Percentiles rank a stretch among this genome's conserved stretches.
Conservation (phyloP, 768 basidiomycete genomes). For the Podaxis carcinomalis region DNA sequence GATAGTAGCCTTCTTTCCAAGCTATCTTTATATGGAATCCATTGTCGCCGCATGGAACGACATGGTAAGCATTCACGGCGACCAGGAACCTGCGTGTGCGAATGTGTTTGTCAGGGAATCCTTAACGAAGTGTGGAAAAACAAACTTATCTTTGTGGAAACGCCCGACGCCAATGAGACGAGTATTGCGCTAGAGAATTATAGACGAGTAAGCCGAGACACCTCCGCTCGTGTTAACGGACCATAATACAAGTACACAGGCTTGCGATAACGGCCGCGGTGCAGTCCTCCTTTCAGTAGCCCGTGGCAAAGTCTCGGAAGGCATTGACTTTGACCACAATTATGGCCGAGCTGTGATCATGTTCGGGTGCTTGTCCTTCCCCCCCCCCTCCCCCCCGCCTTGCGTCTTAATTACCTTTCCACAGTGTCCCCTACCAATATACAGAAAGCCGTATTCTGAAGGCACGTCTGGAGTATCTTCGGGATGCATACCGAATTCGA, state of each 20-base stretch:
- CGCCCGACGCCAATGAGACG: slow-evolving; percentile 98
- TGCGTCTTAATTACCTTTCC: slow-evolving; percentile 13
- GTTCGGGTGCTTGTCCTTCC: slow-evolving; percentile 72
- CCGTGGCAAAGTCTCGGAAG: slow-evolving; percentile 98
- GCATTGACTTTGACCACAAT: slow-evolving; percentile 99
- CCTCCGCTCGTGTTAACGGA: slow-evolving; percentile 7
- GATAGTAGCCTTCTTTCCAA: slow-evolving; percentile 98
- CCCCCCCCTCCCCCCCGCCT: slow-evolving; percentile 3
- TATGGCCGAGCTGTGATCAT: slow-evolving; percentile 99
- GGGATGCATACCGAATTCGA: slow-evolving; percentile 97
- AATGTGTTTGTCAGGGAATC: slow-evolving; percentile 65
- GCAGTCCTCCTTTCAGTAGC: slow-evolving; percentile 96
- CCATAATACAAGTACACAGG: slow-evolving; percentile 40
- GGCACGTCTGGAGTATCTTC: slow-evolving; percentile 93
- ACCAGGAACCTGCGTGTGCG: neutral
- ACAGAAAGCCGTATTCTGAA: slow-evolving; percentile 97
- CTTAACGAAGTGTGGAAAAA: slow-evolving; percentile 99
- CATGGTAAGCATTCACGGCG: slow-evolving; percentile 64
- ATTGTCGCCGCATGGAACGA: slow-evolving; percentile 99
- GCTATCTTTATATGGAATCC: slow-evolving; percentile 99
- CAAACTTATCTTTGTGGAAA: slow-evolving; percentile 98
- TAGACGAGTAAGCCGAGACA: slow-evolving; percentile 56
- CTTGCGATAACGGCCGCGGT: slow-evolving; percentile 97
- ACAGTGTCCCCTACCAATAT: slow-evolving; percentile 93
- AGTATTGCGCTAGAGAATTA: slow-evolving; percentile 98